Conservation (phyloP, 306 rosid species). For the Vigna nakashimae region DNA sequence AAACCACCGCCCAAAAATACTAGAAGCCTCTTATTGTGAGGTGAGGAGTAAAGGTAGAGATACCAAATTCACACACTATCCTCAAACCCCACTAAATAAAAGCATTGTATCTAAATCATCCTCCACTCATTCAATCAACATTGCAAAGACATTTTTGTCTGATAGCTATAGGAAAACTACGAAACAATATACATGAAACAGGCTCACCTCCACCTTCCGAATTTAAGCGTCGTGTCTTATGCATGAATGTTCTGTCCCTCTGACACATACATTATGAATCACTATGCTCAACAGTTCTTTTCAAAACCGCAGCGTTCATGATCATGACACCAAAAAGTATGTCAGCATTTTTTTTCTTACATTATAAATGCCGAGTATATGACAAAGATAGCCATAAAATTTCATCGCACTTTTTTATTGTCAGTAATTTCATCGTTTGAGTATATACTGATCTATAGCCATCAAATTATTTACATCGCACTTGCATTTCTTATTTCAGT, state of each 20-base stretch:
- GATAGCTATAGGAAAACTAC: neutral
- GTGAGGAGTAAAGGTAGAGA: too few relatives aligned
- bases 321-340: neutral
- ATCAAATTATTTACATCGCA: constrained; percentile 51
- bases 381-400: constrained; percentile 7
- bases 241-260: neutral
- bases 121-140: neutral
- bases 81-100: neutral
- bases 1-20: too few relatives aligned
- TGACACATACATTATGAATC: constrained; percentile 2
- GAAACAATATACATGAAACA: neutral
- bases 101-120: neutral
- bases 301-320: neutral
- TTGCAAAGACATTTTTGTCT: neutral
- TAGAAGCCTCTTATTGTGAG: too few relatives aligned
- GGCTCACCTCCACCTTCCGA: neutral
- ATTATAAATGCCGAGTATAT: neutral
- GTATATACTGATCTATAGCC: neutral
- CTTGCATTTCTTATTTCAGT: constrained; percentile 70
- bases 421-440: constrained; percentile 16
- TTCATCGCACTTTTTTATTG: neutral
- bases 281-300: neutral
- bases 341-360: too few relatives aligned
- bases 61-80: too few relatives aligned
- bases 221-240: constrained; percentile 3